These are phyloP conservation scores for Mortierella sp. DNA, from an alignment of 371 early-diverging fungal genomes.

Conservation along the genomic window DNA sequence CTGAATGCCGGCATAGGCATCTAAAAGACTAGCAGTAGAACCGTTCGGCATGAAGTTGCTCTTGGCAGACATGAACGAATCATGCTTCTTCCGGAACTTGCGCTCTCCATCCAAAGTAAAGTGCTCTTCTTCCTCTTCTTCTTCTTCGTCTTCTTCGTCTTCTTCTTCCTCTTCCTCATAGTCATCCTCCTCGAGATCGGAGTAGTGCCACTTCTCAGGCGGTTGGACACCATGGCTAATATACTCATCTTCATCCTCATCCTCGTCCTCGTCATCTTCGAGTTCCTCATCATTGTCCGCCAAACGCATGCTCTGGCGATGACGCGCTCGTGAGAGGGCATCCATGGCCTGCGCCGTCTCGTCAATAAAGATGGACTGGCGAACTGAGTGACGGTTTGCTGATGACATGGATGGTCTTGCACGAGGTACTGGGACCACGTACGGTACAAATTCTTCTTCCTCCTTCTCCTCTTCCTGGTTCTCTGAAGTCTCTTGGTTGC, in stretches of 20 bases:
- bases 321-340: slow-evolving; percentile 37
- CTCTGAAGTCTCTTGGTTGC: neutral
- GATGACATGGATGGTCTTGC: neutral
- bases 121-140: slow-evolving; percentile 27
- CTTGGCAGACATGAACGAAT: slow-evolving; percentile 54
- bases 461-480: slow-evolving; percentile 17
- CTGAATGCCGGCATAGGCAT: slow-evolving; percentile 8
- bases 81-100: slow-evolving; percentile 29
- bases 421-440: slow-evolving; percentile 22
- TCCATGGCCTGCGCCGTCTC: slow-evolving; percentile 51
- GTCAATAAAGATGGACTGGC: slow-evolving; percentile 52
- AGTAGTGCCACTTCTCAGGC: slow-evolving; percentile 54
- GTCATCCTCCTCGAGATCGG: slow-evolving; percentile 35
- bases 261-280: slow-evolving; percentile 35
- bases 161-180: slow-evolving; percentile 37
- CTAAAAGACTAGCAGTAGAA: slow-evolving; percentile 40
- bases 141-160: slow-evolving; percentile 31
- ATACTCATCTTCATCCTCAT: slow-evolving; percentile 23
- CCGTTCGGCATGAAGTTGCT: slow-evolving; percentile 29
- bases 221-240: slow-evolving; percentile 24
- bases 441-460: slow-evolving; percentile 21
- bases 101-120: slow-evolving; percentile 12
- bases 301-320: slow-evolving; percentile 48
- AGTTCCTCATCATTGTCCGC: slow-evolving; percentile 14
- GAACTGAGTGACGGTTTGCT: slow-evolving; percentile 12